Conservation (phyloP, 23 red algal genomes). For the Gracilaria domingensis region DNA sequence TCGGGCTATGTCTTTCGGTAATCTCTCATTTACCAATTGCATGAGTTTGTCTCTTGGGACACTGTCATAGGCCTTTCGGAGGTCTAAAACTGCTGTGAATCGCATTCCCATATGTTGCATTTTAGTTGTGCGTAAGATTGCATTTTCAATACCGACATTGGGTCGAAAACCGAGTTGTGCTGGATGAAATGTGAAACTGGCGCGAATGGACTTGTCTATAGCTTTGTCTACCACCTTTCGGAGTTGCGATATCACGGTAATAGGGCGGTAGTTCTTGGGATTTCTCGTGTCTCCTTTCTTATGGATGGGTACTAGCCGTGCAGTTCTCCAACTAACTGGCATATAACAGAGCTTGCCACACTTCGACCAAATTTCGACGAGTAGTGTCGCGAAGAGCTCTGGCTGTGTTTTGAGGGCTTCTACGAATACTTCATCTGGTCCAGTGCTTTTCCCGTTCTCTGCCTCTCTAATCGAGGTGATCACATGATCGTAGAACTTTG, state of each 20-base stretch:
- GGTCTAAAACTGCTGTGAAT: conserved; percentile 15
- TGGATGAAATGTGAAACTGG: conserved; percentile 9
- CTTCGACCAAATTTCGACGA: conserved; percentile 2
- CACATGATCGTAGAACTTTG: neutral
- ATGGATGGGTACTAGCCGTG: conserved; percentile 18
- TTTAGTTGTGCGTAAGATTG: neutral
- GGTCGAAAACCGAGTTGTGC: conserved; percentile 25
- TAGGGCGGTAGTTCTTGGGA: conserved; percentile 38
- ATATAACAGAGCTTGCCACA: neutral
- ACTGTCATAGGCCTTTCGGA: conserved; percentile 6
- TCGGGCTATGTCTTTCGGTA: neutral
- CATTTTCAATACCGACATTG: neutral
- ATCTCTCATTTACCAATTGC: neutral
- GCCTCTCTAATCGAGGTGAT: neutral
- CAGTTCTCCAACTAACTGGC: neutral
- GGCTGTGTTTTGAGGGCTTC: conserved; percentile 5
- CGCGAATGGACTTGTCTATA: neutral
- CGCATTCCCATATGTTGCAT: neutral
- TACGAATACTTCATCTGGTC: conserved; percentile 3
- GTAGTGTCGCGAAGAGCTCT: neutral
- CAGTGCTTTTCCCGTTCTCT: conserved; percentile 1
- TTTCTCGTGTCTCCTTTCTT: neutral
- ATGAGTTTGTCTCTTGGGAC: conserved; percentile 29
- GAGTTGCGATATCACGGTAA: conserved; percentile 1
- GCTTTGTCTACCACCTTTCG: conserved; percentile 1